Percentiles rank a stretch among this genome's conserved stretches.
phyloP scores from a whole-genome alignment of 2,329 filamentous ascomycete species.

The Ceratocystis harringtonii region DNA sequence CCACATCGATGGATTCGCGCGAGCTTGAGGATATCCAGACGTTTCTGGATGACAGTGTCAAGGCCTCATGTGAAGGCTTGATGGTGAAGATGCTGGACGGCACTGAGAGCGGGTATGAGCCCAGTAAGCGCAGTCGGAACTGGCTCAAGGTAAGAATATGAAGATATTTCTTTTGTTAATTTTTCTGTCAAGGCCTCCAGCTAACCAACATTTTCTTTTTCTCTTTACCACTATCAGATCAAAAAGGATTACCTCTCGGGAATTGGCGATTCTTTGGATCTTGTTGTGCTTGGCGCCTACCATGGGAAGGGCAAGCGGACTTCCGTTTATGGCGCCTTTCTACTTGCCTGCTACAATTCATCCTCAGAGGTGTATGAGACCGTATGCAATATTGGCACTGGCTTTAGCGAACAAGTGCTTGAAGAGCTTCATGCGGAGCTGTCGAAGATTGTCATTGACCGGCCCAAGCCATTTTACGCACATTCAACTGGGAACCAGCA shows the following conservation, averaged over 20 bases:
- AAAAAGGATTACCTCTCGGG: conserved; percentile 97
- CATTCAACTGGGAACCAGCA: conserved; percentile 76
- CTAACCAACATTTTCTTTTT: background rate
- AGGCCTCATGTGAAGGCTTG: conserved; percentile 87
- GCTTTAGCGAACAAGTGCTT: conserved; percentile 89
- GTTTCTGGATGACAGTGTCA: conserved; percentile 86
- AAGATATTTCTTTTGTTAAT: background rate
- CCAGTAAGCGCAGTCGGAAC: conserved; percentile 88
- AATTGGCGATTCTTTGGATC: conserved; percentile 86
- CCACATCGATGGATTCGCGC: conserved; percentile 70
- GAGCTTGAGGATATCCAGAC: conserved; percentile 87
- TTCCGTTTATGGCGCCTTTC: conserved; percentile 86
- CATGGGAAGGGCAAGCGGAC: conserved; percentile 90
- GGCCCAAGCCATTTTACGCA: conserved; percentile 84
- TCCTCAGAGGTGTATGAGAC: conserved; percentile 74
- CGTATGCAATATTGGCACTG: conserved; percentile 95
- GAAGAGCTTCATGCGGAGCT: conserved; percentile 69
- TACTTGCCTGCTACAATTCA: conserved; percentile 85
- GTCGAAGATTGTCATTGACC: conserved; percentile 65
- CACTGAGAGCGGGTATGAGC: conserved; percentile 82
- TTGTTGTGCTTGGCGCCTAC: conserved; percentile 91
- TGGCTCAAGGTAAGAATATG: conserved; percentile 67
- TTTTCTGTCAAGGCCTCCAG: background rate
- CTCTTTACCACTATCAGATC: conserved; percentile 37
- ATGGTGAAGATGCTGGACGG: conserved; percentile 99